Base-by-base conservation (phyloP, 2,329 filamentous ascomycete species). In the Aspergillus novofumigatus region DNA sequence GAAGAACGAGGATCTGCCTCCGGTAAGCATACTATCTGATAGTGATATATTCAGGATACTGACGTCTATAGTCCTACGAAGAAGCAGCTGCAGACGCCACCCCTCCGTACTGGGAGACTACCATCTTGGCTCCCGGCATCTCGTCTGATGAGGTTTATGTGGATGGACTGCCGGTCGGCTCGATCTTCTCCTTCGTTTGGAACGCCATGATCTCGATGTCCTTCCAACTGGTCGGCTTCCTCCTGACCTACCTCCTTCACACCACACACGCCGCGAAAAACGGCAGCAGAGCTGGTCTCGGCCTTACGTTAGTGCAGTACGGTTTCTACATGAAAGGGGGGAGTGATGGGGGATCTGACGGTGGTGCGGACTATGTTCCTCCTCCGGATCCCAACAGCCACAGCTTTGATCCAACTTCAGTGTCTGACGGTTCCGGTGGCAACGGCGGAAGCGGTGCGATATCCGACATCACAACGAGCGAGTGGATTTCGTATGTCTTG, bases 21-120 rank as follows among this genome's bases (percentile, higher is more conserved):
- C 94, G 55, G 92, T 96, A 86, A 64, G 91, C 85, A 28, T 51
- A 5, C n/a, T n/a, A n/a, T n/a, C n/a, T n/a, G n/a, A n/a, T n/a
- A n/a, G n/a, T n/a, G n/a, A n/a, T n/a, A n/a, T n/a, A n/a, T n/a
- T n/a, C n/a, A n/a, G n/a, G n/a, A n/a, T n/a, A n/a, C n/a, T n/a
- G n/a, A n/a, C n/a, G 20, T 42, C 35, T 59, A 17, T 67, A 97
- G 91, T 92, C 93, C 38, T 99, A 99, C 74, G 94, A 99, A 81
- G 93, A 97, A 85, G 94, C 94, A 17, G 94, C 94, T 3, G 93
- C 93, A 45, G 94, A 99, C 74, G 89, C 92, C 25, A 94, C 94
- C 50, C 94, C 94, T 1, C 94, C 94, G 0, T 99, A 99, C 76
- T 99, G 94, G 94, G 94, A 99, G 79, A 99, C 94, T 5, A 97